Evolutionary conservation across 2,329 filamentous ascomycete species (phyloP).

Genomic region (Truncatella angustata): DNA sequence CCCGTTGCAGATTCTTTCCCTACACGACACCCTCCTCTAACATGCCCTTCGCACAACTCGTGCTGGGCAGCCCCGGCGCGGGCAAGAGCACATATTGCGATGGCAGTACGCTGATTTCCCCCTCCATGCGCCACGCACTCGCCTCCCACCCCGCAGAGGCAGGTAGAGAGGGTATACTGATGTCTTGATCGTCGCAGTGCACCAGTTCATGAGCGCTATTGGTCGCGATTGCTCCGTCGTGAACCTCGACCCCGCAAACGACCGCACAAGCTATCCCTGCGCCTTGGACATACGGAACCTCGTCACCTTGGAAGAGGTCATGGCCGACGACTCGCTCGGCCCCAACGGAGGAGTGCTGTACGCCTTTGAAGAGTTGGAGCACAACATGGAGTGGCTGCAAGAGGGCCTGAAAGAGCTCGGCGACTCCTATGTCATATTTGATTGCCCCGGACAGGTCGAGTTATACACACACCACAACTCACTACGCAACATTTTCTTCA

Average conservation of each 20-base stretch:
- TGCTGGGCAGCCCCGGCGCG: slow-evolving; percentile 90
- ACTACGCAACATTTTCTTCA: slow-evolving; percentile 86
- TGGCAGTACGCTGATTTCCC: slow-evolving; percentile 64
- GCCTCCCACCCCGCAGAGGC: too few species aligned
- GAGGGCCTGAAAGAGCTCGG: slow-evolving; percentile 74
- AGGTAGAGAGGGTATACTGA: too few species aligned
- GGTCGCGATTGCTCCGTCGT: slow-evolving; percentile 92
- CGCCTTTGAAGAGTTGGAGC: slow-evolving; percentile 90
- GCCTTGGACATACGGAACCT: slow-evolving; percentile 88
- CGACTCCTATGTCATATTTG: slow-evolving; percentile 92
- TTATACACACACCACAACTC: slow-evolving; percentile 95
- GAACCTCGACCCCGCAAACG: slow-evolving; percentile 96
- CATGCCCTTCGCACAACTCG: slow-evolving; percentile 73
- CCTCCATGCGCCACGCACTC: too few species aligned
- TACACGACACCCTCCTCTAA: too few species aligned
- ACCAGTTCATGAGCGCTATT: slow-evolving; percentile 96
- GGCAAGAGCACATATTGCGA: slow-evolving; percentile 98
- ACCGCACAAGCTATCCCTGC: slow-evolving; percentile 82
- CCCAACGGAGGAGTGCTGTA: slow-evolving; percentile 93
- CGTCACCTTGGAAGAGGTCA: slow-evolving; percentile 89
- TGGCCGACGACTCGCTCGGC: slow-evolving; percentile 85
- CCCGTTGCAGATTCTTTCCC: too few species aligned
- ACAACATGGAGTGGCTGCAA: slow-evolving; percentile 91
- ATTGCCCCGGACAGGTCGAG: slow-evolving; percentile 96
- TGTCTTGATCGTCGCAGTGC: slow-evolving; percentile 53